Evolutionary conservation across 2,329 filamentous ascomycete genomes (phyloP).

Genomic region (Polychaeton citri): DNA sequence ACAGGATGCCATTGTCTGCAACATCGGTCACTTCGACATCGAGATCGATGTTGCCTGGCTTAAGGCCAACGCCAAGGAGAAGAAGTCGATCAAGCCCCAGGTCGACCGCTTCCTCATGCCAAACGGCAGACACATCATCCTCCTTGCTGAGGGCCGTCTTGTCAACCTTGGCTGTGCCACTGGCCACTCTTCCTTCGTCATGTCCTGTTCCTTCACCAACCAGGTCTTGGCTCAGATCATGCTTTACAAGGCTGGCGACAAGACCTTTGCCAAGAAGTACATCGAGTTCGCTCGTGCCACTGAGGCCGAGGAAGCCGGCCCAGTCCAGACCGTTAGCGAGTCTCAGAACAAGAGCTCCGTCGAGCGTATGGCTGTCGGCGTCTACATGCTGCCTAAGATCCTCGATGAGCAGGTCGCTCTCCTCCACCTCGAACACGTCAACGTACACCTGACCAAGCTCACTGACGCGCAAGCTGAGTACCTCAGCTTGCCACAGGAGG

Average conservation of each 20-base stretch:
- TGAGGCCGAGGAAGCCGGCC: constrained; percentile 18
- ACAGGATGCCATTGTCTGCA: constrained; percentile 98
- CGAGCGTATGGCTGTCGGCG: constrained; percentile 70
- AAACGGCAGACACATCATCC: constrained; percentile 92
- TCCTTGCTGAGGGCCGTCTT: constrained; percentile 94
- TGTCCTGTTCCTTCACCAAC: constrained; percentile 99
- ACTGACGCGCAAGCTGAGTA: constrained; percentile 84
- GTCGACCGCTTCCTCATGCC: constrained; percentile 96
- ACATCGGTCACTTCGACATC: constrained; percentile 99
- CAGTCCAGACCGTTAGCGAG: constrained; percentile 17
- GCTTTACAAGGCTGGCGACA: constrained; percentile 86
- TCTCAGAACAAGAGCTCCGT: constrained; percentile 47
- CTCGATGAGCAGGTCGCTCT: constrained; percentile 96
- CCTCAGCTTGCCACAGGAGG: constrained; percentile 71
- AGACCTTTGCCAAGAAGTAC: constrained; percentile 83
- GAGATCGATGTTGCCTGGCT: constrained; percentile 99
- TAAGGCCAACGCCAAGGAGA: constrained; percentile 87
- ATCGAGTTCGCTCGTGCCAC: constrained; percentile 63
- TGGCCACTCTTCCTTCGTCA: constrained; percentile 98
- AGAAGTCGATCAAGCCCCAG: constrained; percentile 99
- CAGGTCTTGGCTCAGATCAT: constrained; percentile 99
- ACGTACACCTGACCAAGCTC: constrained; percentile 83
- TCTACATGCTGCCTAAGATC: constrained; percentile 97
- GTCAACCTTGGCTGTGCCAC: constrained; percentile 99
- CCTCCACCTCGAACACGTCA: constrained; percentile 85